phyloP scores from a whole-genome alignment of 441 rosid species.

The Hura crepitans region DNA sequence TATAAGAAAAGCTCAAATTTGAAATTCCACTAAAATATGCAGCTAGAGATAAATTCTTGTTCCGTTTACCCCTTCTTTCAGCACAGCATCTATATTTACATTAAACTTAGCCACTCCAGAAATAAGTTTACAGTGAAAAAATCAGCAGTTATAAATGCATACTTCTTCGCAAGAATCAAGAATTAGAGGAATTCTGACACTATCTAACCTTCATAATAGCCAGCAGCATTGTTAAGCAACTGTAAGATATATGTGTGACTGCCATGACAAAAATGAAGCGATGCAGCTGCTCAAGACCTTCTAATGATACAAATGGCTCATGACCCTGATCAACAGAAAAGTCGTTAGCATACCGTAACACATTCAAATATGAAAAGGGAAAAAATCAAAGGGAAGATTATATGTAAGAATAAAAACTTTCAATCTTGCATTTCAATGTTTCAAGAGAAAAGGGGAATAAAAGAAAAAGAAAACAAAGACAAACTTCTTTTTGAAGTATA shows the following conservation, averaged over 20 bases:
- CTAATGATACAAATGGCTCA: slow-evolving; percentile 84
- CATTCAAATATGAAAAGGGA: slow-evolving; percentile 8
- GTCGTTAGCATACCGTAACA: slow-evolving; percentile 9
- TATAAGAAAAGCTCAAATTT: not conserved
- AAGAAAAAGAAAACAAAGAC: not conserved
- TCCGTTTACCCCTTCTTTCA: not conserved
- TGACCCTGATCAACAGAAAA: slow-evolving; percentile 47
- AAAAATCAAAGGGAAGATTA: not conserved
- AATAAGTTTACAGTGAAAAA: slow-evolving; percentile 1
- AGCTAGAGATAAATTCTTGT: not conserved
- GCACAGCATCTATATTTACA: not conserved
- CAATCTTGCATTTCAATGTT: not conserved
- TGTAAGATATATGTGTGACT: slow-evolving; percentile 78
- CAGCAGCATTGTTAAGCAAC: slow-evolving; percentile 90
- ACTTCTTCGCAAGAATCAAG: slow-evolving; percentile 6
- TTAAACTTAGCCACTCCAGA: not conserved
- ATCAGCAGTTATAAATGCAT: slow-evolving; percentile 14
- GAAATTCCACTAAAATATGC: not conserved
- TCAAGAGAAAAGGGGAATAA: no score
- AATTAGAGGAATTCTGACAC: slow-evolving; percentile 1
- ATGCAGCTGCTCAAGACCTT: slow-evolving; percentile 90
- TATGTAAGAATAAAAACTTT: not conserved
- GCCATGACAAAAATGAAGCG: slow-evolving; percentile 98
- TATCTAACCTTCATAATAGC: slow-evolving; percentile 73
- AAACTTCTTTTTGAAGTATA: not conserved